Evolutionary conservation across 805 yeast genomes (phyloP).

Genomic region (Metschnikowia lachancei): DNA sequence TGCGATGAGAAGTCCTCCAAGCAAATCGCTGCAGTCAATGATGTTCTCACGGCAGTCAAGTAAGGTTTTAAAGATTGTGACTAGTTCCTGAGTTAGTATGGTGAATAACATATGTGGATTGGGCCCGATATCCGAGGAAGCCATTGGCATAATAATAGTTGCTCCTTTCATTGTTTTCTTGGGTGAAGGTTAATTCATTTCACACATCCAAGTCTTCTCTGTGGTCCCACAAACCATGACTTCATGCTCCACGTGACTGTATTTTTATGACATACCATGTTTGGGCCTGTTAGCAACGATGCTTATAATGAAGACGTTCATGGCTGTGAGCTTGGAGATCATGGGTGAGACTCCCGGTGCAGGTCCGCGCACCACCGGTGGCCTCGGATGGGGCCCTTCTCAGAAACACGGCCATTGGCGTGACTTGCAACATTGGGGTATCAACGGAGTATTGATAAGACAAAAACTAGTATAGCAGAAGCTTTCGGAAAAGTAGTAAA

Average conservation of each 20-base stretch:
- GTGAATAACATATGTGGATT: background rate
- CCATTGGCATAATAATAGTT: no score
- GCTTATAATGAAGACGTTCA: background rate
- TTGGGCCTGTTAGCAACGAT: conserved; percentile 2
- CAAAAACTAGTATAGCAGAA: no score
- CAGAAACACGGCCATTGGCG: no score
- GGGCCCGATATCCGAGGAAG: no score
- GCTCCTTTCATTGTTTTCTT: no score
- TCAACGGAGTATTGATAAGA: no score
- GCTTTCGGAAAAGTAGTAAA: no score
- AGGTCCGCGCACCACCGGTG: conserved; percentile 6
- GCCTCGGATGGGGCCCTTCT: no score
- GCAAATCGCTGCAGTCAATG: conserved; percentile 90
- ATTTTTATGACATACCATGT: conserved; percentile 8
- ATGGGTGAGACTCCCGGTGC: conserved; percentile 1
- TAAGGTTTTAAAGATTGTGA: conserved; percentile 97
- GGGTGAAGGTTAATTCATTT: background rate
- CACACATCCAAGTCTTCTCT: no score
- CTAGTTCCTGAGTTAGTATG: conserved; percentile 38
- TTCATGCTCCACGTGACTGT: no score
- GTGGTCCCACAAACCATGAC: no score
- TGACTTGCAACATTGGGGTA: no score
- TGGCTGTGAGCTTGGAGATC: conserved; percentile 9
- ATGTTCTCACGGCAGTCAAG: conserved; percentile 86
- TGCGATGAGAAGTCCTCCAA: conserved; percentile 93